A percentile compares a stretch with the other conserved stretches of the same genome.
Evolutionary conservation across 2,329 filamentous ascomycete genomes (phyloP).

Genomic region (Tolypocladium album): DNA sequence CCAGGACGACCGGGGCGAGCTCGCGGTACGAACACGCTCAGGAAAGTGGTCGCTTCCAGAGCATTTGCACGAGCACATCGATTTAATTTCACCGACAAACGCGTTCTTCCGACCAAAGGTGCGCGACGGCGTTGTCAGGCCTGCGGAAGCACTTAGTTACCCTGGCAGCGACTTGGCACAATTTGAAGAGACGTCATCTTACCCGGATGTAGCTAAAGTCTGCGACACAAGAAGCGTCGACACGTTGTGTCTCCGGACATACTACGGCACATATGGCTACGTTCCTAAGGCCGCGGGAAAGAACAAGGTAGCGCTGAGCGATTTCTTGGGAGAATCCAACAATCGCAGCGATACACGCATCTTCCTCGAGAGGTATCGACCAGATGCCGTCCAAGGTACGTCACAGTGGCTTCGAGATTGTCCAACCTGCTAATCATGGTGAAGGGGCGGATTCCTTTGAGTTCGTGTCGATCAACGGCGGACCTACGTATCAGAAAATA

Average conservation of each 20-base stretch:
- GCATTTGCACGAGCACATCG: not conserved
- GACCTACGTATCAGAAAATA: not conserved
- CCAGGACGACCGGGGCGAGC: not conserved
- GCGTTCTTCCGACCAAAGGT: not conserved
- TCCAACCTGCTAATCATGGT: not conserved
- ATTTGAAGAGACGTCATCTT: not conserved
- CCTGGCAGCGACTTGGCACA: not conserved
- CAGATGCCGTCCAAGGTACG: not conserved
- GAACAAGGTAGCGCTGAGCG: not conserved
- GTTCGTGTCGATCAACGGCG: not conserved
- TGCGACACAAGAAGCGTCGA: not conserved
- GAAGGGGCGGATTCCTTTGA: not conserved
- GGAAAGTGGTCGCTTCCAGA: not conserved
- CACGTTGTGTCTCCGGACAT: not conserved
- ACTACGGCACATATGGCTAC: not conserved
- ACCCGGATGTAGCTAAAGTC: not conserved
- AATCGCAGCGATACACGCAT: not conserved
- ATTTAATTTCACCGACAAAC: not conserved
- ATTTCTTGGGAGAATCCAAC: not conserved
- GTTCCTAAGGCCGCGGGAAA: not conserved
- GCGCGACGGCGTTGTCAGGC: not conserved
- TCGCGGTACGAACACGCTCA: not conserved
- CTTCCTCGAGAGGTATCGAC: not conserved
- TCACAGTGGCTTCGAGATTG: not conserved
- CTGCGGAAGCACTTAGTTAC: not conserved